A percentile compares a stretch with the other conserved stretches of the same genome.
Evolutionary conservation across 1,139 yeast species (phyloP).

Genomic region (Kodamaea suecica): DNA sequence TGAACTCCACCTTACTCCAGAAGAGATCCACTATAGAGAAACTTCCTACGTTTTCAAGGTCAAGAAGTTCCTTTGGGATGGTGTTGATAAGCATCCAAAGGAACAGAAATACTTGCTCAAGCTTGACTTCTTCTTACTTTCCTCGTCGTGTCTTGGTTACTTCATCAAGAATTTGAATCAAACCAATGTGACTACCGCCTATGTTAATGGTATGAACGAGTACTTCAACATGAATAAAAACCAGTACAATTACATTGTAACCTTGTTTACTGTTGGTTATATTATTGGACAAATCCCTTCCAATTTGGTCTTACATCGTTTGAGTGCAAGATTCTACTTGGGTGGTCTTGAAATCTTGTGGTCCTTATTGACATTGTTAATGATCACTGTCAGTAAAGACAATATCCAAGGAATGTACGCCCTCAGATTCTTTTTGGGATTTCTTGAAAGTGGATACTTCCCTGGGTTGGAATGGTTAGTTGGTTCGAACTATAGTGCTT

Average conservation of each 20-base stretch:
- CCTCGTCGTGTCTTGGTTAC: slow-evolving; percentile 23
- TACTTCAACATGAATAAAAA: slow-evolving; percentile 49
- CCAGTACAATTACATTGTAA: slow-evolving; percentile 50
- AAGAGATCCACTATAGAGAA: slow-evolving; percentile 24
- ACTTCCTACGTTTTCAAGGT: slow-evolving; percentile 25
- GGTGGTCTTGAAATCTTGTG: slow-evolving; percentile 55
- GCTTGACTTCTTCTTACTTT: slow-evolving; percentile 20
- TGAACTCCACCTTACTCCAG: slow-evolving; percentile 26
- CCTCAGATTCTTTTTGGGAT: slow-evolving; percentile 55
- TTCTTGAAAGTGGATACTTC: slow-evolving; percentile 57
- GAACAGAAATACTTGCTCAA: slow-evolving; percentile 21
- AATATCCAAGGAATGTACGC: slow-evolving; percentile 49
- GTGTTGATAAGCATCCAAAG: slow-evolving; percentile 42
- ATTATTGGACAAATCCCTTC: slow-evolving; percentile 60
- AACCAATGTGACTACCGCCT: slow-evolving; percentile 49
- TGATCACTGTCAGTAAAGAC: slow-evolving; percentile 41
- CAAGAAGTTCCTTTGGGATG: slow-evolving; percentile 45
- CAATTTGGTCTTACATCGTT: slow-evolving; percentile 50
- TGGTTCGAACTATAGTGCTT: slow-evolving; percentile 17
- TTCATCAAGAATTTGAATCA: slow-evolving; percentile 40
- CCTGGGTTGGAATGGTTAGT: slow-evolving; percentile 42
- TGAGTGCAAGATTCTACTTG: slow-evolving; percentile 52
- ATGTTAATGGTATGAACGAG: slow-evolving; percentile 62
- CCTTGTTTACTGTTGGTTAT: slow-evolving; percentile 59
- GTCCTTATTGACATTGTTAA: slow-evolving; percentile 53